A percentile compares a stretch with the other conserved stretches of the same genome.
Evolutionary conservation across 2,329 filamentous ascomycete species (phyloP).

Genomic region (Periconia digitata): DNA sequence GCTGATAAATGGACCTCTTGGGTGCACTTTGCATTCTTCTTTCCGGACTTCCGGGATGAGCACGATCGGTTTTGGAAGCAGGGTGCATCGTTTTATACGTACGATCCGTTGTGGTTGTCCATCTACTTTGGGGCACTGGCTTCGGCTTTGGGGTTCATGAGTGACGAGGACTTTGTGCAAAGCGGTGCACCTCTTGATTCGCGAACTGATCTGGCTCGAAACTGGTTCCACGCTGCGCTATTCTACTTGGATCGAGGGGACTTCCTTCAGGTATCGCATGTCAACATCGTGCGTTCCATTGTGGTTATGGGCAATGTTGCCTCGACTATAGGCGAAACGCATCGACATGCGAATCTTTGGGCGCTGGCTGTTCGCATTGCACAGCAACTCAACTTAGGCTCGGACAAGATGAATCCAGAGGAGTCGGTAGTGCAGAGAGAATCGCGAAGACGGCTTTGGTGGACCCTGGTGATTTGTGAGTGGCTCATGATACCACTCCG

Average conservation of each 20-base stretch:
- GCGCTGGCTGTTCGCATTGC: slow-evolving; percentile 12
- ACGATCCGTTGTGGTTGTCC: slow-evolving; percentile 12
- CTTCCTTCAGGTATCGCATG: slow-evolving; percentile 10
- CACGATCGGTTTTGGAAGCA: slow-evolving; percentile 10
- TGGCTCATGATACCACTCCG: slow-evolving; percentile 12
- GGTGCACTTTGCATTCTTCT: slow-evolving; percentile 16
- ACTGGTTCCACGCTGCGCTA: slow-evolving; percentile 14
- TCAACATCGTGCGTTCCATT: slow-evolving; percentile 8
- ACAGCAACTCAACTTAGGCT: slow-evolving; percentile 12
- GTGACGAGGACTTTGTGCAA: slow-evolving; percentile 7
- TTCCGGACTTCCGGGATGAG: slow-evolving; percentile 8
- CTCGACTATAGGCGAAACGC: slow-evolving; percentile 12
- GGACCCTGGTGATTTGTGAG: slow-evolving; percentile 15
- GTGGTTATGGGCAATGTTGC: slow-evolving; percentile 12
- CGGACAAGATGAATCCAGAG: slow-evolving; percentile 3
- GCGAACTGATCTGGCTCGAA: slow-evolving; percentile 5
- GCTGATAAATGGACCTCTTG: slow-evolving; percentile 13
- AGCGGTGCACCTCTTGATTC: slow-evolving; percentile 4
- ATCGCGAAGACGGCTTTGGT: slow-evolving; percentile 14
- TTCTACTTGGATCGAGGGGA: slow-evolving; percentile 12
- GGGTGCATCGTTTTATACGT: not conserved
- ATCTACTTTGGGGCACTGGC: slow-evolving; percentile 15
- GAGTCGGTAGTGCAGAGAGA: slow-evolving; percentile 10
- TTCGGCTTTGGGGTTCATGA: slow-evolving; percentile 12
- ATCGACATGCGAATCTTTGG: slow-evolving; percentile 16